These are phyloP conservation scores for Conringia planisiliqua DNA, from an alignment of 345 rosid species.

Conservation along the genomic window DNA sequence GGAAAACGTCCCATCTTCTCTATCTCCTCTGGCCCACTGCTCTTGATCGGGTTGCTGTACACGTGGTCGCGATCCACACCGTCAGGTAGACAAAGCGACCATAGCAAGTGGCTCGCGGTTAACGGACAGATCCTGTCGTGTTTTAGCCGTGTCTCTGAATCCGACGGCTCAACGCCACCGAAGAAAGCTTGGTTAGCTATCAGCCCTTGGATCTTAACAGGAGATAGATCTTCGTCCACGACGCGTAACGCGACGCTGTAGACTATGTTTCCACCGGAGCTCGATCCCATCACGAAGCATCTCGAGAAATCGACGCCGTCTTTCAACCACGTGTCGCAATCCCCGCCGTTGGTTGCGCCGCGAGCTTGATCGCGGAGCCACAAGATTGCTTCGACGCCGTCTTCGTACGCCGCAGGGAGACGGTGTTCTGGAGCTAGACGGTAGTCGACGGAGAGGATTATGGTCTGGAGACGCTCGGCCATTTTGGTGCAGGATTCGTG, in stretches of 20 bases:
- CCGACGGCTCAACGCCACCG: constrained; percentile 58
- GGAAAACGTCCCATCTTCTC: constrained; percentile 55
- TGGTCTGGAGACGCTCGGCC: constrained; percentile 44
- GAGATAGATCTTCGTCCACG: constrained; percentile 41
- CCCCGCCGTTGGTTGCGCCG: constrained; percentile 31
- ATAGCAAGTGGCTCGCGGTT: constrained; percentile 50
- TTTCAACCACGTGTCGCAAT: constrained; percentile 65
- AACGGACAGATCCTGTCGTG: constrained; percentile 58
- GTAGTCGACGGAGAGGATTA: constrained; percentile 72
- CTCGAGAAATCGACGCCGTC: constrained; percentile 52
- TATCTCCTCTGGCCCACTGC: constrained; percentile 20
- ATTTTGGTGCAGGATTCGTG: constrained; percentile 51
- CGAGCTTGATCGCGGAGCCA: constrained; percentile 73
- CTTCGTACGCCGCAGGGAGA: constrained; percentile 90
- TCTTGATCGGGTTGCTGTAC: constrained; percentile 54
- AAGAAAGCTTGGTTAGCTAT: constrained; percentile 64
- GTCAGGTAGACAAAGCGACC: constrained; percentile 64
- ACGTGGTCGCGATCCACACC: constrained; percentile 74
- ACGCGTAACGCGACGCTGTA: constrained; percentile 59
- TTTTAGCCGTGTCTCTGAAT: constrained; percentile 46
- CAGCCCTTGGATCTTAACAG: constrained; percentile 60
- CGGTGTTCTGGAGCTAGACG: constrained; percentile 92
- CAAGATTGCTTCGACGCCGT: constrained; percentile 56
- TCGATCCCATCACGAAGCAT: constrained; percentile 66
- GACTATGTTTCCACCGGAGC: constrained; percentile 74